phyloP scores from a whole-genome alignment of 2,329 filamentous ascomycete species.

The Diaporthe capsici region DNA sequence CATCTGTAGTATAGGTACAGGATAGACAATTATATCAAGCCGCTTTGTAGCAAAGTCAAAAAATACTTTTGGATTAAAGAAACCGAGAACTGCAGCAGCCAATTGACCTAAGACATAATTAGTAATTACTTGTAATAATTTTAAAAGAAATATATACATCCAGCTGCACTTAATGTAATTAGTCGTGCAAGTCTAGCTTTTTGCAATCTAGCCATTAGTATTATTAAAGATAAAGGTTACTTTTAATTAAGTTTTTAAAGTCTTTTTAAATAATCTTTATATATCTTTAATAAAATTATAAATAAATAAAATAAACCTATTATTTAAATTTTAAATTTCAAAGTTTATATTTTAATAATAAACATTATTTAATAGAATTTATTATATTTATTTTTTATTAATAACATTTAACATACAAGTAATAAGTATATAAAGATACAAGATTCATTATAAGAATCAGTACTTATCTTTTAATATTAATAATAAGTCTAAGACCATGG shows the following conservation, averaged over 20 bases:
- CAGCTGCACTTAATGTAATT: background rate
- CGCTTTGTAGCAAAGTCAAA: slow-evolving; percentile 2
- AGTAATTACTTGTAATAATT: background rate
- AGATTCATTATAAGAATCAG: background rate
- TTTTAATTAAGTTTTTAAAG: background rate
- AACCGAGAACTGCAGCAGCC: background rate
- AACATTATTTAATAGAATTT: no score
- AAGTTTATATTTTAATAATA: background rate
- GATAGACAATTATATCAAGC: background rate
- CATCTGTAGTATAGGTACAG: background rate
- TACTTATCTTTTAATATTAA: background rate
- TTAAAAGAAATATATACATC: background rate
- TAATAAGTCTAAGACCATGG: slow-evolving; percentile 1
- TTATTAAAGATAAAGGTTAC: background rate
- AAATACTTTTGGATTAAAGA: no score
- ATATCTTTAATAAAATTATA: background rate
- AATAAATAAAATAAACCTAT: no score
- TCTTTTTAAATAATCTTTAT: background rate
- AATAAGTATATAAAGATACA: background rate
- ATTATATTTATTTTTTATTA: background rate
- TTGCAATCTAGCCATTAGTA: background rate
- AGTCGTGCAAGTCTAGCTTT: background rate
- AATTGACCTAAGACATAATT: background rate
- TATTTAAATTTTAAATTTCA: background rate
- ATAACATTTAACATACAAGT: background rate